Conservation (phyloP, 2,329 filamentous ascomycete genomes). For the Fusarium caatingaense region DNA sequence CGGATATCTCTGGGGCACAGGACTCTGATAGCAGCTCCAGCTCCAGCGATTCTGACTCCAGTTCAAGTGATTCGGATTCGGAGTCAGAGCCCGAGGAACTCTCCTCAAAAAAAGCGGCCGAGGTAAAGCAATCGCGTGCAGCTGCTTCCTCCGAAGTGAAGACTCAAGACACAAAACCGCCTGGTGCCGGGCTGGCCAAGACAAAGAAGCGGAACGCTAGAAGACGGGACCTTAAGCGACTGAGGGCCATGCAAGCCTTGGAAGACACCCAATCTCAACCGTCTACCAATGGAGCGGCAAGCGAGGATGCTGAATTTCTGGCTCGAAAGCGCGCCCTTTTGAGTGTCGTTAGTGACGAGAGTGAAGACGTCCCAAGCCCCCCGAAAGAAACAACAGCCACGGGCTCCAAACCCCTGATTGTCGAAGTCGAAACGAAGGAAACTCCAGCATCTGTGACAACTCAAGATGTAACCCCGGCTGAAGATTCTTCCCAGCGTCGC, state of each 20-base stretch:
- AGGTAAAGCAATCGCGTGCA: slow-evolving; percentile 1
- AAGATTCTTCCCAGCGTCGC: slow-evolving; percentile 31
- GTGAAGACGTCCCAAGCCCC: not conserved
- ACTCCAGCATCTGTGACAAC: not conserved
- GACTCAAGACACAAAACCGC: slow-evolving; percentile 39
- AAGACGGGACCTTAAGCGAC: slow-evolving; percentile 54
- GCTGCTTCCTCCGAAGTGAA: not conserved
- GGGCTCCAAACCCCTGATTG: not conserved
- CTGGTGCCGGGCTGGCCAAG: slow-evolving; percentile 53
- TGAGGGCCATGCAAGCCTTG: slow-evolving; percentile 19
- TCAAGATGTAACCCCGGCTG: slow-evolving; percentile 5
- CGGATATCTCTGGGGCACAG: slow-evolving; percentile 21
- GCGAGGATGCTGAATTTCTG: slow-evolving; percentile 47
- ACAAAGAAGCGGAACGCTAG: slow-evolving; percentile 66
- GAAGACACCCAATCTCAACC: slow-evolving; percentile 35
- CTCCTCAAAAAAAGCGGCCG: slow-evolving; percentile 49
- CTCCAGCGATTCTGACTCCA: slow-evolving; percentile 37
- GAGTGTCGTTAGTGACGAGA: slow-evolving; percentile 42
- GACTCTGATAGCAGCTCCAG: slow-evolving; percentile 34
- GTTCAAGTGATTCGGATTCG: slow-evolving; percentile 45
- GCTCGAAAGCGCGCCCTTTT: slow-evolving; percentile 58
- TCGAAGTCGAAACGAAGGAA: slow-evolving; percentile 16
- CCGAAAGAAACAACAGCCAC: slow-evolving; percentile 4
- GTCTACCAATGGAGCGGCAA: slow-evolving; percentile 10
- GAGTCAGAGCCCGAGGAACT: slow-evolving; percentile 52